Conservation (phyloP, 208 protist species). For the Borovskyia barvae region DNA sequence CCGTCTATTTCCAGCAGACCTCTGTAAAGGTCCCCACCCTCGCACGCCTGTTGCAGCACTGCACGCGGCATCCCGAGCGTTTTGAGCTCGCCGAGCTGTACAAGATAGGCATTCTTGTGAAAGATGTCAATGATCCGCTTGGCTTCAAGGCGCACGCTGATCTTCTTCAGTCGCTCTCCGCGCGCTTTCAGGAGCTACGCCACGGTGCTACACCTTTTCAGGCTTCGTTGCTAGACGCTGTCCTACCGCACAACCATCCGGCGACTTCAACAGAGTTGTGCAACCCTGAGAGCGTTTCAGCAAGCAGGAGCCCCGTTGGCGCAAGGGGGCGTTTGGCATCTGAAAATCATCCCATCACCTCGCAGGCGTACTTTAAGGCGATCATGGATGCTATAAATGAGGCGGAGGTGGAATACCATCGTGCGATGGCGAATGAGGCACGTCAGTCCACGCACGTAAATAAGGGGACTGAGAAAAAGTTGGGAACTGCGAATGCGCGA, state of each 20-base stretch:
- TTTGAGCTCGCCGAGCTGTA: conserved; percentile 23
- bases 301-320: not conserved
- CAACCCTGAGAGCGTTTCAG: not conserved
- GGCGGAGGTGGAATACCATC: conserved; percentile 22
- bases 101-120: conserved; percentile 21
- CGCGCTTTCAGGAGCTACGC: conserved; percentile 15
- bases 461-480: not conserved
- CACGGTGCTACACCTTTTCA: conserved; percentile 16
- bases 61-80: conserved; percentile 3
- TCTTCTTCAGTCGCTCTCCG: not conserved
- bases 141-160: not conserved
- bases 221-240: conserved; percentile 19
- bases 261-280: not conserved
- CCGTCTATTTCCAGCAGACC: not conserved
- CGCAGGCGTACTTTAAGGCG: conserved; percentile 18
- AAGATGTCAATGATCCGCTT: conserved; percentile 16
- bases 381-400: conserved; percentile 30
- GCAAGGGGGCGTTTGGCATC: not conserved
- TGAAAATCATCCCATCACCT: conserved; percentile 7
- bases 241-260: not conserved
- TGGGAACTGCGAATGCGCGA: too few relatives aligned
- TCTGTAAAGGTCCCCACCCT: not conserved
- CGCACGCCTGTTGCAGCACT: conserved; percentile 9
- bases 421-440: not conserved
- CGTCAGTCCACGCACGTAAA: not conserved